Conservation (phyloP, 2,329 filamentous ascomycete genomes). For the Ophiosphaerella herpotricha region DNA sequence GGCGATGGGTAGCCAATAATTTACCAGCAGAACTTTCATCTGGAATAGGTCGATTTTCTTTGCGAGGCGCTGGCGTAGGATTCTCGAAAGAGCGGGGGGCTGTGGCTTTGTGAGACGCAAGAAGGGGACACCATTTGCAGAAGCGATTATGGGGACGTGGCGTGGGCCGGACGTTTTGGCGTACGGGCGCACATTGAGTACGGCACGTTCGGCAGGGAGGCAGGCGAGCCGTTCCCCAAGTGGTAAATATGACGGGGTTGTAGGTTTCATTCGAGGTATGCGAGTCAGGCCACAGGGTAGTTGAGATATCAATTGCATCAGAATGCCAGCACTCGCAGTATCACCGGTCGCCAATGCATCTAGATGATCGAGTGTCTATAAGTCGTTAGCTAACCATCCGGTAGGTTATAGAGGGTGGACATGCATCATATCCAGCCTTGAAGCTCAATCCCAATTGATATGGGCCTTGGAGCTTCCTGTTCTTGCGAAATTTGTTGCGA, state of each 20-base stretch:
- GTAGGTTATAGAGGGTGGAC: background rate
- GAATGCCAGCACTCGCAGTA: conserved; percentile 21
- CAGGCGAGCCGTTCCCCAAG: conserved; percentile 30
- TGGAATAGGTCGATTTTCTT: conserved; percentile 51
- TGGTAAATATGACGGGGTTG: conserved; percentile 6
- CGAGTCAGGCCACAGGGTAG: conserved; percentile 45
- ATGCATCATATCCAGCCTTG: conserved; percentile 69
- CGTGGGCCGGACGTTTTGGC: conserved; percentile 57
- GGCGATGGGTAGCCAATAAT: conserved; percentile 48
- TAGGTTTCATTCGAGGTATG: conserved; percentile 8
- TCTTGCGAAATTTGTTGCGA: conserved; percentile 65
- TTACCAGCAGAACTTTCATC: conserved; percentile 47
- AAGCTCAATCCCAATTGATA: conserved; percentile 67
- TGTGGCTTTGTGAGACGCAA: conserved; percentile 71
- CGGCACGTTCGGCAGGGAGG: conserved; percentile 43
- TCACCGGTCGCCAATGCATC: conserved; percentile 47
- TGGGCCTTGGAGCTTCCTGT: conserved; percentile 62
- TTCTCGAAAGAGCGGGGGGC: conserved; percentile 60
- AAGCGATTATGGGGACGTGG: conserved; percentile 63
- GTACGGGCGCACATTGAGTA: conserved; percentile 59
- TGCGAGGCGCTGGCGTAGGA: conserved; percentile 59
- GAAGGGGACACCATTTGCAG: conserved; percentile 64
- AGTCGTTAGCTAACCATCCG: conserved; percentile 8
- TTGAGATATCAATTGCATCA: conserved; percentile 43
- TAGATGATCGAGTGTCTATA: conserved; percentile 49